Evolutionary conservation across 2,329 filamentous ascomycete genomes (phyloP), one percentile per base, ranked within the genome.

Genomic region (Dothideomycetes sp.): DNA sequence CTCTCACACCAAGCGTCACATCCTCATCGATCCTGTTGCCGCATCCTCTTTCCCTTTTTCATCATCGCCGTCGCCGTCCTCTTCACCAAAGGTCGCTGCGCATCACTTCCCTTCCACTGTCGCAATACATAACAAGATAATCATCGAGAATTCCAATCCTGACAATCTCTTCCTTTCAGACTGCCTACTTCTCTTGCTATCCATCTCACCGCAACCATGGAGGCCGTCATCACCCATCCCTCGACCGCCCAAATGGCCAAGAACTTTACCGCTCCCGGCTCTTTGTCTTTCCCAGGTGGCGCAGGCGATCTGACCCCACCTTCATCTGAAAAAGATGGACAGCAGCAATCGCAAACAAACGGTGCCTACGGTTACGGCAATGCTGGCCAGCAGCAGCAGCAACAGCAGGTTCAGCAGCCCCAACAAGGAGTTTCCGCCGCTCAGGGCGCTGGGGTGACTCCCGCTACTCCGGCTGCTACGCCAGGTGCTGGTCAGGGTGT

Each of bases 241-340:
- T 76, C 82, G 51, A 96, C 80, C 61, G 88, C 89, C 56, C 78
- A 82, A 52, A 88, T 96, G 76, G 91, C 91, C 50, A 91, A 91
- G 74, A 86, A 84, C 60, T 94, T 96, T 67, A 94, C 88, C 56
- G 87, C 86, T 46, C 84, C 88, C 43, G 84, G 85, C 50, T 94
- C 87, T 54, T 74, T 96, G 53, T 94, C 88, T 47, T 96, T 93
- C 65, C 88, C 89, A 39, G 83, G 84, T 59, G 85, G 81, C 48
- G 79, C 80, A 55, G 79, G 79, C 54, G 86, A 94, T 60, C 64
- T 95, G 61, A 89, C 85, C 45, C 85, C 85, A 48, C 85, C 85
- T 30, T 75, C 77, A 46, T 80, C 76, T 49, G 82, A 82, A 56
- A 80, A 78, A 60, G 82, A 82, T 55, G 72, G 72, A 57, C 62